Base-by-base conservation (phyloP, 805 yeast genomes). In the Ogataea salicorniae region DNA sequence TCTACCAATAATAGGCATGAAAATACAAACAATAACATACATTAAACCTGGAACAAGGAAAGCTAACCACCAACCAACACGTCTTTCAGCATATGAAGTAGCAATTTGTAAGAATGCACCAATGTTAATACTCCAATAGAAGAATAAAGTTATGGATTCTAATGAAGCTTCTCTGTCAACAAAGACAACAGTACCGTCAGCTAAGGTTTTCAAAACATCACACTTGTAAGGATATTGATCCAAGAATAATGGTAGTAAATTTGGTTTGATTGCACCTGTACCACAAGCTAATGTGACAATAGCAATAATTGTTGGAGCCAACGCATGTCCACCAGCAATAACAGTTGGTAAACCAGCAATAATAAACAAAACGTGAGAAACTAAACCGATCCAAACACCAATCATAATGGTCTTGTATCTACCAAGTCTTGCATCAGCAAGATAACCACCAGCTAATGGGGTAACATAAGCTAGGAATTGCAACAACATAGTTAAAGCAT, bases 151-250 rank as follows among this genome's bases (percentile, higher is more conserved):
- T 51, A 69, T 55, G 37, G 61, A 58, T 54, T 68, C 70, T 48
- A 74, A 59, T 5, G 76, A 61, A 46, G 71, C 64, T 56, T 70
- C 72, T 46, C 76, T 68, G 55, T 74, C 78, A 40, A 75, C 65
- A 55, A 84, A 79, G 34, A 85, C 91, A 42, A 75, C 73, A 60
- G 81, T 82, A 48, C 95, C 95, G 26, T 72, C 61, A 54, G 80
- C 79, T 43, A 77, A 69, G 4, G 76, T 77, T 62, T 73, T 76
- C 46, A 87, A 78, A 43, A 75, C 79, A 52, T 81, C 84, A 55
- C 76, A 73, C 48, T 77, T 70, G 61, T 80, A 77, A 40, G 83
- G 81, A 61, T 77, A 81, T 67, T 83, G 88, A 58, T 83, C 87
- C 65, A 73, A 64, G 45, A 74, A 60, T 42, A 74, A 63, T 6